Conservation (phyloP, 1,139 yeast species). For the Suhomyces yuchorum region DNA sequence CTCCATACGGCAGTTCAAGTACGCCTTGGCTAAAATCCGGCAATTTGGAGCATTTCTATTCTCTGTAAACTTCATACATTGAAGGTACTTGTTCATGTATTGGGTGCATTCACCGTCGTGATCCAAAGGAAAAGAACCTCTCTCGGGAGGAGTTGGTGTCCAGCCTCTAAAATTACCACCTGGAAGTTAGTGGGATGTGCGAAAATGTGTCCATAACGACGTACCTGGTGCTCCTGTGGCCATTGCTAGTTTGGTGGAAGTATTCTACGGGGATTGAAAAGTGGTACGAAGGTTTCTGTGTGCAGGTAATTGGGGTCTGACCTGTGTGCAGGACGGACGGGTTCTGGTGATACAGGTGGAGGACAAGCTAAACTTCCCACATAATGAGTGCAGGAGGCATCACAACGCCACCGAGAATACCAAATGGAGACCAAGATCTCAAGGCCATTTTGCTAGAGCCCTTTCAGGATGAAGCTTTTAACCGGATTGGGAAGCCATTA, state of each 20-base stretch:
- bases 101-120: constrained; percentile 85
- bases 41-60: constrained; percentile 91
- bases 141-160: constrained; percentile 91
- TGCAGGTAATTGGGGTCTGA: not conserved
- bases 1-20: constrained; percentile 88
- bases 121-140: constrained; percentile 95
- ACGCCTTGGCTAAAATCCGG: constrained; percentile 76
- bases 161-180: constrained; percentile 54
- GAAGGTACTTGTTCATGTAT: constrained; percentile 72
- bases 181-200: constrained; percentile 19
- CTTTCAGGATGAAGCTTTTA: no score
- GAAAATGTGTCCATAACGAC: not conserved
- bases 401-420: no score
- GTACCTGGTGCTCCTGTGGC: constrained; percentile 24
- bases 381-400: no score
- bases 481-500: no score
- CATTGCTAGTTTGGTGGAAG: constrained; percentile 12
- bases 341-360: no score
- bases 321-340: not conserved
- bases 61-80: constrained; percentile 74
- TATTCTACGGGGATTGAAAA: constrained; percentile 2
- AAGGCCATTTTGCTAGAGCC: no score
- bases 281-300: not conserved
- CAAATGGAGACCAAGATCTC: no score
- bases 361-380: no score